Evolutionary conservation across 2,329 filamentous ascomycete species (phyloP).

Genomic region (Penicillium sp.): DNA sequence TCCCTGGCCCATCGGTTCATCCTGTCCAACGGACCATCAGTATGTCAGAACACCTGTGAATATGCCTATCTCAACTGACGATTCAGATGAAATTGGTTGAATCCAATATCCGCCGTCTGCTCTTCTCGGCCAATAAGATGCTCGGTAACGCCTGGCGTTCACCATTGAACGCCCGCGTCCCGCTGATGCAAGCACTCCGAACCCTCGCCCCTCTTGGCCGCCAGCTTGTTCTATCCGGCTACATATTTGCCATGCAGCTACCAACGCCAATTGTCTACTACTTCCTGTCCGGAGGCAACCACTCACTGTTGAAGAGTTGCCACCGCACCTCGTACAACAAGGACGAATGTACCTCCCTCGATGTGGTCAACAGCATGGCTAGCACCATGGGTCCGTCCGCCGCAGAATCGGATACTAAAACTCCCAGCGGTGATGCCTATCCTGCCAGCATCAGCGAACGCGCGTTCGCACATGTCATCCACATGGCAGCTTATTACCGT

Average conservation of each 20-base stretch:
- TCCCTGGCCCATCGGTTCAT: constrained; percentile 58
- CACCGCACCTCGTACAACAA: constrained; percentile 43
- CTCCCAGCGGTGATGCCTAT: constrained; percentile 37
- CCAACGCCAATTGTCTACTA: constrained; percentile 47
- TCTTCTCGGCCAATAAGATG: constrained; percentile 51
- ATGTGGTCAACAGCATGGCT: constrained; percentile 51
- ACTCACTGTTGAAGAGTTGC: constrained; percentile 47
- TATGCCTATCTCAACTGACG: neutral
- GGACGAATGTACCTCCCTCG: constrained; percentile 31
- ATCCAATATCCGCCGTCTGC: constrained; percentile 45
- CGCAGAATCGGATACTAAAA: constrained; percentile 44
- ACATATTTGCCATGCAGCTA: constrained; percentile 57
- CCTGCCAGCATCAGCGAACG: constrained; percentile 44
- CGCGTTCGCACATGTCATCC: constrained; percentile 48
- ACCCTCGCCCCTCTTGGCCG: constrained; percentile 50
- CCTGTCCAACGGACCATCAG: constrained; percentile 54
- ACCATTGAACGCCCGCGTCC: constrained; percentile 46
- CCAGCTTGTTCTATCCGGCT: constrained; percentile 53
- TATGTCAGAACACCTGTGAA: constrained; percentile 35
- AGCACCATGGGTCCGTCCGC: constrained; percentile 53
- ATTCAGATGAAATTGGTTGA: constrained; percentile 42
- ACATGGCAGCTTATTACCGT: constrained; percentile 57
- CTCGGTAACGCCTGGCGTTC: constrained; percentile 48
- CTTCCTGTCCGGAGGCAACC: constrained; percentile 52
- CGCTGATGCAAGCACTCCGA: constrained; percentile 46